Evolutionary conservation across 306 rosid genomes (phyloP).

Genomic region (Lithocarpus polystachyus): DNA sequence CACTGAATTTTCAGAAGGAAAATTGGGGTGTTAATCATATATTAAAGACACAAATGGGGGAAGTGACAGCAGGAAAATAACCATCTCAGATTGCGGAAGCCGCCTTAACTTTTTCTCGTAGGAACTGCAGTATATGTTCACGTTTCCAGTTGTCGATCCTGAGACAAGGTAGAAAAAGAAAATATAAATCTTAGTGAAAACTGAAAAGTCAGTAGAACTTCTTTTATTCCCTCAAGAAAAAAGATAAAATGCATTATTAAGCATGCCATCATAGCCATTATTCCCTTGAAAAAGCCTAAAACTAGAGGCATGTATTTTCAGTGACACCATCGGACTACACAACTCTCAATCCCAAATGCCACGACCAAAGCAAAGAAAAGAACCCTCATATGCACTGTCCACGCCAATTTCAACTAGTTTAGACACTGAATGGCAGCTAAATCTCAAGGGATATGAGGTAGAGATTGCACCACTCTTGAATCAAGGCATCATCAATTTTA

Average conservation of each 20-base stretch:
- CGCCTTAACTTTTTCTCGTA: constrained; percentile 71
- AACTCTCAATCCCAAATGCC: neutral
- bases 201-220: neutral
- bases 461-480: neutral
- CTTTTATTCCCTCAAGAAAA: neutral
- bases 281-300: neutral
- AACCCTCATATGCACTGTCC: neutral
- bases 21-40: neutral
- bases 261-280: neutral
- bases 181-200: neutral
- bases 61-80: neutral
- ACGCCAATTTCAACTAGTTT: too few species aligned
- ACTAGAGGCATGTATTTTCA: neutral
- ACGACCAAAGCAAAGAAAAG: neutral
- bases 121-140: constrained; percentile 81
- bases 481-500: neutral
- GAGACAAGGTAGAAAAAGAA: constrained; percentile 13
- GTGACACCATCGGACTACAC: neutral
- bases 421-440: neutral
- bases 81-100: constrained; percentile 44
- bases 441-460: neutral
- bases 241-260: neutral
- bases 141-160: constrained; percentile 98
- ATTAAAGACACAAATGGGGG: neutral
- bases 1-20: neutral